Percentiles rank a stretch among this genome's conserved stretches.
These are phyloP conservation scores for Ascochyta koolunga DNA, from an alignment of 2,329 filamentous ascomycete genomes.

Conservation along the genomic window DNA sequence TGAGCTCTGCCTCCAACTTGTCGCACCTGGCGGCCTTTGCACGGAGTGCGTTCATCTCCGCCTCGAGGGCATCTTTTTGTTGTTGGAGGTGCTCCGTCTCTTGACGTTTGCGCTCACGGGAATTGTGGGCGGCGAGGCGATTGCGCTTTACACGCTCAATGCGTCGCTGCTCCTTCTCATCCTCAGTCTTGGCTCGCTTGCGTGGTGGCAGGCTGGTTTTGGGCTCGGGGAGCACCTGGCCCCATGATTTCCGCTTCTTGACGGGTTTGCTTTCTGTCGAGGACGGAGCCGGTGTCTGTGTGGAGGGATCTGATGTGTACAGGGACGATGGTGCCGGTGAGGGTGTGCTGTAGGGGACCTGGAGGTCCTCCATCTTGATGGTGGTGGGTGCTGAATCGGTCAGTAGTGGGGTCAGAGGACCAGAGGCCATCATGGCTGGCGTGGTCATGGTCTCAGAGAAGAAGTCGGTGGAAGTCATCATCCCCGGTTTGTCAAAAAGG, in stretches of 20 bases:
- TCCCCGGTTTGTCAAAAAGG: constrained; percentile 33
- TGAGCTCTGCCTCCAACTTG: constrained; percentile 58
- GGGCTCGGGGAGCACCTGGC: constrained; percentile 92
- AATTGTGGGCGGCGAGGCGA: constrained; percentile 94
- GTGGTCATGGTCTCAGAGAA: constrained; percentile 34
- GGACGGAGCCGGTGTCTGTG: constrained; percentile 28
- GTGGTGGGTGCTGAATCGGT: constrained; percentile 38
- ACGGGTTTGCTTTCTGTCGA: constrained; percentile 60
- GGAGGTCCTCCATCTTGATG: constrained; percentile 52
- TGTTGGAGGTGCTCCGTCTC: constrained; percentile 84
- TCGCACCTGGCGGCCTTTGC: constrained; percentile 55
- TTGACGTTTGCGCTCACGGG: constrained; percentile 87
- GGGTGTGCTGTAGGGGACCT: constrained; percentile 33
- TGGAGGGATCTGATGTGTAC: constrained; percentile 23
- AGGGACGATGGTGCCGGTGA: constrained; percentile 28
- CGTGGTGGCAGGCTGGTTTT: constrained; percentile 95
- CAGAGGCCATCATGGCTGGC: constrained; percentile 32
- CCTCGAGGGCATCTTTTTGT: constrained; percentile 69
- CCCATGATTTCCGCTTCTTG: constrained; percentile 99
- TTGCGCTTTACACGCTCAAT: constrained; percentile 98
- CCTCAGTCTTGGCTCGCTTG: constrained; percentile 98
- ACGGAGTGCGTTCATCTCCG: constrained; percentile 64
- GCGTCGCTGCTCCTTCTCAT: constrained; percentile 97
- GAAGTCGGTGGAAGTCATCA: constrained; percentile 33
- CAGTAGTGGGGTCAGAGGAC: constrained; percentile 30